Evolutionary conservation across 1,284 basidiomycete genomes (phyloP).

Genomic region (Microbotryum silenes-acaulis): DNA sequence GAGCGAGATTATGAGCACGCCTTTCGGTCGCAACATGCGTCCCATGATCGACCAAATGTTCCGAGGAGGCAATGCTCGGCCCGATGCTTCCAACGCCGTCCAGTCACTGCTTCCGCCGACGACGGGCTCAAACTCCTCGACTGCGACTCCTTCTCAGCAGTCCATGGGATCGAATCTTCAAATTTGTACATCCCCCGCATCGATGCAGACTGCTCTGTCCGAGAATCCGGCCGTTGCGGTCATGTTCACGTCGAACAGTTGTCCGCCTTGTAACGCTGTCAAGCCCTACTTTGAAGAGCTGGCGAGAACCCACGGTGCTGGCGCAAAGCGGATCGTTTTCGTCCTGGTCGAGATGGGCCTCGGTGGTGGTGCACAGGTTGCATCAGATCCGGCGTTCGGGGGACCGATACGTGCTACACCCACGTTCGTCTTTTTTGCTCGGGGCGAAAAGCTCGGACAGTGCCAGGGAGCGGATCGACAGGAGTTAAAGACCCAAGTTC

Average conservation of each 20-base stretch:
- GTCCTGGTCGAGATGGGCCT: conserved; percentile 37
- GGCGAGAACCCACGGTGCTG: conserved; percentile 28
- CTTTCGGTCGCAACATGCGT: conserved; percentile 40
- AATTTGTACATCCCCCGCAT: conserved; percentile 31
- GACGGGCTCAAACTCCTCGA: background rate
- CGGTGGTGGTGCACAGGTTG: conserved; percentile 25
- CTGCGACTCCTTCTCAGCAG: background rate
- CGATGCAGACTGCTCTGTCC: conserved; percentile 28
- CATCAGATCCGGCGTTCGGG: conserved; percentile 17
- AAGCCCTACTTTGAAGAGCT: conserved; percentile 38
- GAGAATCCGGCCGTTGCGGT: conserved; percentile 33
- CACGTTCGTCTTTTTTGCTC: conserved; percentile 37
- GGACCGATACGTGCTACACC: conserved; percentile 37
- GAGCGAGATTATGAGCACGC: conserved; percentile 40
- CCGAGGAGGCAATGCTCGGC: conserved; percentile 9
- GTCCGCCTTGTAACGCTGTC: conserved; percentile 39
- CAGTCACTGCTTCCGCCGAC: conserved; percentile 9
- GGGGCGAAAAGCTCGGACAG: conserved; percentile 32
- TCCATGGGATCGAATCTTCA: conserved; percentile 23
- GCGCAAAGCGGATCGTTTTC: conserved; percentile 33
- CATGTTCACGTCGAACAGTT: conserved; percentile 39
- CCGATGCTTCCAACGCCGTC: conserved; percentile 14
- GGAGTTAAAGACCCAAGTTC: conserved; percentile 36
- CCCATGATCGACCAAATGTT: conserved; percentile 40
- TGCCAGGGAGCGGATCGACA: conserved; percentile 37